Base-by-base conservation (phyloP, 805 yeast genomes). In the Ogataea chonburiensis region DNA sequence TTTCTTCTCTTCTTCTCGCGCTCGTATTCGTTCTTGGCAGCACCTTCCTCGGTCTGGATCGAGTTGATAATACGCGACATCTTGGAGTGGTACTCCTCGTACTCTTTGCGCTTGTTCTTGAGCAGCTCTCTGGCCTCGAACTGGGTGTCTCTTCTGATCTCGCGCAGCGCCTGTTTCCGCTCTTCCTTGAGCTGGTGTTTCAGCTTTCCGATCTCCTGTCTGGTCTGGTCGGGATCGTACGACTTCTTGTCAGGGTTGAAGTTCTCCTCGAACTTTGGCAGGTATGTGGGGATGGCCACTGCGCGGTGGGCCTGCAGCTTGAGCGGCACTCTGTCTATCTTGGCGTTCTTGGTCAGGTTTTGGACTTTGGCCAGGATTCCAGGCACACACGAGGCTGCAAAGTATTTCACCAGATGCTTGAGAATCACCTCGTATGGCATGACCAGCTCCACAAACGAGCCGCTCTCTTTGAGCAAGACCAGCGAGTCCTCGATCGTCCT, bases 191-290 rank as follows among this genome's bases (percentile, higher is more conserved):
- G 66, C 65, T 85, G 86, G 14, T 83, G 79, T 63, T 75, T 77
- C 68, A 91, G 75, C 71, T 93, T 93, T 58, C 72, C 73, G 50
- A 86, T 64, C 61, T 93, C 98, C 49, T 80, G 86, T 62, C 93
- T 74, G 42, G 82, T 79, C 49, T 79, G 72, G 58, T 89, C 84
- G 34, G 83, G 75, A 60, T 91, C 96, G 60, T 87, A 84, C 7
- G 94, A 85, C 66, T 86, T 89, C 76, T 80, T 86, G 57, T 87
- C 96, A 38, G 96, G 96, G 66, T 89, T 91, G 75, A 81, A 93
- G 69, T 88, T 87, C 55, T 87, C 98, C 64, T 91, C 97, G 59
- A 83, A 93, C 63, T 85, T 81, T 47, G 99, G 99, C 23, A 88
- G 83, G 53, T 74, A 75, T 2, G 95, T 75, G 25, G 88, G 81